These are phyloP conservation scores for Exobasidium cylindrosporum DNA, from an alignment of 1,284 basidiomycete genomes.

Conservation along the genomic window DNA sequence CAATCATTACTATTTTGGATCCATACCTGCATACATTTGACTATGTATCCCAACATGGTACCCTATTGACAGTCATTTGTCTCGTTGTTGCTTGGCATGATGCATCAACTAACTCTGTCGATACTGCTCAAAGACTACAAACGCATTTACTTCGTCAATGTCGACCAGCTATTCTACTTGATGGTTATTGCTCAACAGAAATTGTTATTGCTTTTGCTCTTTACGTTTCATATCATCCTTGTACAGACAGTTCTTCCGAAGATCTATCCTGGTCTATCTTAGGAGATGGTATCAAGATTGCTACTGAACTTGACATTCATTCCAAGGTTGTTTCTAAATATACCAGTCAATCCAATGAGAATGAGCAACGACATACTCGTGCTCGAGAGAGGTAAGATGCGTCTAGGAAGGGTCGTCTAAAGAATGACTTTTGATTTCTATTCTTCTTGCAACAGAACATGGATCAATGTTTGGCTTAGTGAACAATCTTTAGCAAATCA, in stretches of 20 bases:
- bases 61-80: too few species aligned
- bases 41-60: too few species aligned
- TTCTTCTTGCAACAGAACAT: neutral
- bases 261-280: conserved; percentile 35
- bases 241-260: conserved; percentile 20
- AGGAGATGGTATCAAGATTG: conserved; percentile 33
- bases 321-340: conserved; percentile 17
- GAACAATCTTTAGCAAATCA: neutral
- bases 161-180: too few species aligned
- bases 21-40: too few species aligned
- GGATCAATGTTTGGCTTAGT: neutral
- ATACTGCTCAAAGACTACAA: too few species aligned
- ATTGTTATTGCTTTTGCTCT: conserved; percentile 10
- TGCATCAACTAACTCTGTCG: too few species aligned
- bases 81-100: too few species aligned
- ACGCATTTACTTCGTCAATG: too few species aligned
- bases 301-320: conserved; percentile 38
- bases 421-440: neutral
- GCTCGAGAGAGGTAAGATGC: conserved; percentile 1
- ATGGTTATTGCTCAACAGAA: too few species aligned
- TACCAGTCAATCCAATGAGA: neutral
- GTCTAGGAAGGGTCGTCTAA: neutral
- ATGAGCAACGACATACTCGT: neutral
- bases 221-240: conserved; percentile 3
- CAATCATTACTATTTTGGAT: too few species aligned